Conservation (phyloP, 306 rosid species). For the Hippophae rhamnoides region DNA sequence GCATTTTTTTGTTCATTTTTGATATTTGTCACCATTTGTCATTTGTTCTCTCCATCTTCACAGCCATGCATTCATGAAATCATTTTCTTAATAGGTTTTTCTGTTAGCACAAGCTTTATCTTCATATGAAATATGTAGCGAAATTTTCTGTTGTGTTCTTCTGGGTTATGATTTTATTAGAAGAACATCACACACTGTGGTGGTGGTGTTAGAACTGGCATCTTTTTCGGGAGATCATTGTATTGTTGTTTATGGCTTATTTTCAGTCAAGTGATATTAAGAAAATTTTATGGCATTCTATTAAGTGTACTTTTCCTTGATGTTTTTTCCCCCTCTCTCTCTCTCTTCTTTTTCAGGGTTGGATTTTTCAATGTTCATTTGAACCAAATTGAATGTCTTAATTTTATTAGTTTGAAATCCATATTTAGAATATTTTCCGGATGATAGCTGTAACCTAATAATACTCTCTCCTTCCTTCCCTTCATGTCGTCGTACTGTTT, state of each 20-base stretch:
- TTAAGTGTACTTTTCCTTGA: too few species aligned
- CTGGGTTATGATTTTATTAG: constrained; percentile 19
- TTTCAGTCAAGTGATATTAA: background rate
- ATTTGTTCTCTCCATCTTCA: constrained; percentile 23
- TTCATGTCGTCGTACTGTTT: too few species aligned
- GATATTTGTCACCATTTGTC: constrained; percentile 20
- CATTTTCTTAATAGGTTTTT: constrained; percentile 12
- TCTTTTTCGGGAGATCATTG: constrained; percentile 21
- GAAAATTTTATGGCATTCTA: too few species aligned
- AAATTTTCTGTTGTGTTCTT: constrained; percentile 15
- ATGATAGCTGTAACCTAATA: too few species aligned
- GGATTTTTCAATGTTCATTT: too few species aligned
- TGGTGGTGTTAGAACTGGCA: constrained; percentile 24
- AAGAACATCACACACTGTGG: constrained; percentile 24
- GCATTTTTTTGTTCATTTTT: constrained; percentile 38
- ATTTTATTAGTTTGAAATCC: too few species aligned
- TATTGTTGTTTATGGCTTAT: constrained; percentile 14
- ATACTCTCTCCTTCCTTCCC: too few species aligned
- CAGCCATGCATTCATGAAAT: constrained; percentile 46
- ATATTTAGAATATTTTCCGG: too few species aligned
- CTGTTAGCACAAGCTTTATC: constrained; percentile 4
- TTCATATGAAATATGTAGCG: constrained; percentile 31
- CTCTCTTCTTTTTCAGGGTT: too few species aligned
- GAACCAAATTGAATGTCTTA: too few species aligned
- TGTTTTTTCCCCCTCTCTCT: too few species aligned